These are phyloP conservation scores for Hemisphaericaspora xylofermentans DNA, from an alignment of 1,139 yeast genomes.

Conservation along the genomic window DNA sequence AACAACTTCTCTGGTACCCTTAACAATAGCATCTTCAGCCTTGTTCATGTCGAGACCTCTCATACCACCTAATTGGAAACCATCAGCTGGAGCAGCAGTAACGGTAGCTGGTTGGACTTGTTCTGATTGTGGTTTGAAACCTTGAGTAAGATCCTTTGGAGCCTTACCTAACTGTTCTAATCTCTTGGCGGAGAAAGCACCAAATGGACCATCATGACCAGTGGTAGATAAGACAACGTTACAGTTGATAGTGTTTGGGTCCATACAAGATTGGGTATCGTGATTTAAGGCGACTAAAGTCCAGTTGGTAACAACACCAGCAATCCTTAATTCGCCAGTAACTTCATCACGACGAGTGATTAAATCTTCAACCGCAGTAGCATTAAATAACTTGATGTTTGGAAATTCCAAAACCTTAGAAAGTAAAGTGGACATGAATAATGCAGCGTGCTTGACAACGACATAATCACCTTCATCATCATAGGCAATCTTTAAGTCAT, in stretches of 20 bases:
- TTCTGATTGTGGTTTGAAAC: slow-evolving; percentile 10
- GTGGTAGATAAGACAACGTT: slow-evolving; percentile 71
- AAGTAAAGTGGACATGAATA: slow-evolving; percentile 69
- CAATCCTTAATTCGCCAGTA: slow-evolving; percentile 60
- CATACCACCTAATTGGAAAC: slow-evolving; percentile 64
- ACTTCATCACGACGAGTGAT: slow-evolving; percentile 64
- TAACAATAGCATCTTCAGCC: slow-evolving; percentile 77
- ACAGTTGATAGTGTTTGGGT: slow-evolving; percentile 76
- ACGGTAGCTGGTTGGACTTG: slow-evolving; percentile 3
- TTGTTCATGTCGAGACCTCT: slow-evolving; percentile 77
- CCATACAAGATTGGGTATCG: slow-evolving; percentile 80
- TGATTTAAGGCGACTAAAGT: slow-evolving; percentile 76
- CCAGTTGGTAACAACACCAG: slow-evolving; percentile 86
- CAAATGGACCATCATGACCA: slow-evolving; percentile 85
- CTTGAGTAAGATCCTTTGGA: slow-evolving; percentile 20
- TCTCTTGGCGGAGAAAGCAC: slow-evolving; percentile 70
- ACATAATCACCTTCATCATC: slow-evolving; percentile 83
- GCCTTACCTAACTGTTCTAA: slow-evolving; percentile 34
- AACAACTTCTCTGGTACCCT: slow-evolving; percentile 64
- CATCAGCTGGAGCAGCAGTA: slow-evolving; percentile 31
- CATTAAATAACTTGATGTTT: slow-evolving; percentile 75
- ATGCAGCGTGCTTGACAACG: slow-evolving; percentile 79
- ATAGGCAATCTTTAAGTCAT: slow-evolving; percentile 62
- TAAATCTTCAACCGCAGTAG: slow-evolving; percentile 79
- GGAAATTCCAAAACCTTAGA: slow-evolving; percentile 72